Base-by-base conservation (phyloP, 768 basidiomycete species). In the Suillus paluster region DNA sequence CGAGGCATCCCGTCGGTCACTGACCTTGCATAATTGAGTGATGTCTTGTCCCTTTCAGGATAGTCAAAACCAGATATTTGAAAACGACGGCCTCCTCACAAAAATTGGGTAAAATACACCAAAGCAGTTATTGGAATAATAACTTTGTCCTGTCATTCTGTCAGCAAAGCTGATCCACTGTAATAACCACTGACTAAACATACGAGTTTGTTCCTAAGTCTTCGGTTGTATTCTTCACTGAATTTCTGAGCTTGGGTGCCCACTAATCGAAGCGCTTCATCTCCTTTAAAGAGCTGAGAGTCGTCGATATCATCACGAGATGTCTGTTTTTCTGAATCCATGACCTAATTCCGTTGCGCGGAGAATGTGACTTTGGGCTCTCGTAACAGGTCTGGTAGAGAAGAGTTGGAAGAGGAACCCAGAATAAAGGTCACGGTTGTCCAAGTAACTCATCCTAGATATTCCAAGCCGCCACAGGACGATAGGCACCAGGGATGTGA, bases 261-360 rank as follows among this genome's bases (percentile, higher is more conserved):
- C 52, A 89, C 86, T 19, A 89, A 79, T 58, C 78, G 75, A 34
- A 88, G 77, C 6, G 87, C 87, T 67, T 87, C 87, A 66, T 87
- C 85, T n/a, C 83, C 86, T 45, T 63, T 50, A n/a, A 42, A 55
- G 25, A 55, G 17, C 23, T 17, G 54, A 27, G 54, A 27, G 25
- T 39, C 38, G 5, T 5, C 17, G 4, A 27, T 39, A 6, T 55
- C 38, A 39, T 55, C 54, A 19, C 17, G 17, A 27, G 54, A 41
- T 11, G 11, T 39, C 17, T 55, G 38, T 25, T 55, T 55, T 55
- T 39, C 38, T 39, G 25, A 5, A 55, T 55, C 23, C 54, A 55
- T 55, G 19, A 25, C 38, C 23, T 39, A 11, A 55, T 55, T 27
- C 2, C 2, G 38, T 55, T 55, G 23, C 17, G 11, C 25, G 17